A percentile compares a stretch with the other conserved stretches of the same genome.
Evolutionary conservation across 805 yeast species (phyloP).

Genomic region (Kluyveromyces wickerhamii): DNA sequence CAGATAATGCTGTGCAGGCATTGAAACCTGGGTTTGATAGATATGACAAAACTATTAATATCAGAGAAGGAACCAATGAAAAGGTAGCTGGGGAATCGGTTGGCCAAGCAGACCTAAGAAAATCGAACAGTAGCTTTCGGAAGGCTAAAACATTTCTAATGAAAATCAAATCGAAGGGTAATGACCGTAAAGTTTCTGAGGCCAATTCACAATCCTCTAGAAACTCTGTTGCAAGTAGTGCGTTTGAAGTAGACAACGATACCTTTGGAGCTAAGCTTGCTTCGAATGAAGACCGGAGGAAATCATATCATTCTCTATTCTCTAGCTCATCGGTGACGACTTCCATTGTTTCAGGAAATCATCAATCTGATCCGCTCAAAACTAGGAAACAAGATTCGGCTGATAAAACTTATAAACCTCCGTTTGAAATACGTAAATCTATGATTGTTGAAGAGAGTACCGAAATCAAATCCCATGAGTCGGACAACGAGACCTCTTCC

Average conservation of each 20-base stretch:
- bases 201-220: neutral
- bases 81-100: neutral
- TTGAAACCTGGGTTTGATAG: no score
- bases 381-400: neutral
- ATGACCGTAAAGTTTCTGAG: conserved; percentile 3
- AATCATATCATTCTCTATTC: conserved; percentile 15
- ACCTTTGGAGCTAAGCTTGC: conserved; percentile 1
- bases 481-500: no score
- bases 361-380: neutral
- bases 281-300: conserved; percentile 7
- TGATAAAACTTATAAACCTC: neutral
- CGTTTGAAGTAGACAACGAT: conserved; percentile 1
- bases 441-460: conserved; percentile 5
- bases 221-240: neutral
- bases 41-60: no score
- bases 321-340: conserved; percentile 9
- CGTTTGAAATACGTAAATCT: conserved; percentile 1
- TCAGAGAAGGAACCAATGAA: no score
- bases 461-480: no score
- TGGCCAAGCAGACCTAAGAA: neutral
- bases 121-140: neutral
- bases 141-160: conserved; percentile 2
- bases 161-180: conserved; percentile 4
- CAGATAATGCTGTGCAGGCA: no score
- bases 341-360: no score